Evolutionary conservation across 2,329 filamentous ascomycete genomes (phyloP).

Genomic region (Fusarium oxysporum): DNA sequence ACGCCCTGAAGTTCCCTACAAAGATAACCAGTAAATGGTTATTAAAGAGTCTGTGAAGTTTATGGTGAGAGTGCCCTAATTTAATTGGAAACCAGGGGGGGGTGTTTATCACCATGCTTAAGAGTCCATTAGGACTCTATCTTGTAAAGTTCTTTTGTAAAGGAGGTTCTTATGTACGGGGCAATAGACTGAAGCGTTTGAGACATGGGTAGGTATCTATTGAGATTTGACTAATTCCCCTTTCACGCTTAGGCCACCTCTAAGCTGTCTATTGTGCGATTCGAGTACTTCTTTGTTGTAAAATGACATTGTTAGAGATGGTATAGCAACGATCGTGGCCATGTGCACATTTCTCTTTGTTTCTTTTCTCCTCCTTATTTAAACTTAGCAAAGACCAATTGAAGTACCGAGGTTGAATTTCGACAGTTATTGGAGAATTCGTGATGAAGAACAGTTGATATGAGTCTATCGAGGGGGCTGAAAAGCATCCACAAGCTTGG

Average conservation of each 20-base stretch:
- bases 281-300: not conserved
- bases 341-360: not conserved
- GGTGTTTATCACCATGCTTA: not conserved
- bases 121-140: not conserved
- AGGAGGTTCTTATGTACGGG: no score
- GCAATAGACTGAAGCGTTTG: not conserved
- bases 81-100: not conserved
- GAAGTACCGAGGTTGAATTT: not conserved
- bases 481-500: not conserved
- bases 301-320: not conserved
- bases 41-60: not conserved
- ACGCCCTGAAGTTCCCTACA: not conserved
- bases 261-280: not conserved
- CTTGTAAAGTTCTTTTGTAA: not conserved
- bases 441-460: not conserved
- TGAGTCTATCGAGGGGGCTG: not conserved
- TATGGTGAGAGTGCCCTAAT: not conserved
- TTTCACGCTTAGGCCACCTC: rapidly evolving
- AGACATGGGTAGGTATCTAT: no score
- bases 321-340: not conserved
- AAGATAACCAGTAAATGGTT: no score
- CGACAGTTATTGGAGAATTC: rapidly evolving
- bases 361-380: not conserved
- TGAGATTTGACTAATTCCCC: not conserved
- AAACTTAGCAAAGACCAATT: not conserved